These are phyloP conservation scores for Pneumocystis carinii DNA, from an alignment of 1,139 yeast species.

Conservation along the genomic window DNA sequence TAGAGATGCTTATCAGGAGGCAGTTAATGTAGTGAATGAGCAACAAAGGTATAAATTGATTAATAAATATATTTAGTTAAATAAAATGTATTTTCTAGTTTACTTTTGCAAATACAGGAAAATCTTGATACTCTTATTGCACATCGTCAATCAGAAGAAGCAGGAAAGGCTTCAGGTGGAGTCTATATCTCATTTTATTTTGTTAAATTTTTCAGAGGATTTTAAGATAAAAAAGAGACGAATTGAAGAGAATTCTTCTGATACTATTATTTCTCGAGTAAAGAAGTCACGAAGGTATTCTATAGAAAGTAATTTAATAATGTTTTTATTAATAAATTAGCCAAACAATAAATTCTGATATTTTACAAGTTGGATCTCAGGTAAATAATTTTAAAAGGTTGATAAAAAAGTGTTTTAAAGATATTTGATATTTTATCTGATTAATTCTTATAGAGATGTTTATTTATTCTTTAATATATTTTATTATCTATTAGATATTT, in stretches of 20 bases:
- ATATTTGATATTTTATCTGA: not conserved
- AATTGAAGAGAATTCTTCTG: conserved; percentile 12
- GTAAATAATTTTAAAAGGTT: conserved; percentile 10
- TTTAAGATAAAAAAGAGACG: conserved; percentile 16
- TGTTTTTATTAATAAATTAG: not conserved
- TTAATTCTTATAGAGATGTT: not conserved
- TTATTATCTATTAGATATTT: not conserved
- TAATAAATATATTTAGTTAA: conserved; percentile 1
- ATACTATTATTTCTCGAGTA: conserved; percentile 6
- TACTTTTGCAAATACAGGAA: conserved; percentile 15
- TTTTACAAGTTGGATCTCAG: not conserved
- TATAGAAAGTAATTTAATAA: not conserved
- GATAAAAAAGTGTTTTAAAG: conserved; percentile 2
- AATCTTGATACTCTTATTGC: conserved; percentile 14
- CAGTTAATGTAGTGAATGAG: not conserved
- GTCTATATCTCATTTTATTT: not conserved
- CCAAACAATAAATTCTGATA: not conserved
- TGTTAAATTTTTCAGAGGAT: conserved; percentile 6
- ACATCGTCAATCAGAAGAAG: conserved; percentile 15
- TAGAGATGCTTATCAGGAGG: not conserved
- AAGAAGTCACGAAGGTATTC: conserved; percentile 12
- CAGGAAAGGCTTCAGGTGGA: conserved; percentile 5
- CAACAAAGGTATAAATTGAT: not conserved
- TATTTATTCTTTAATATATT: too few relatives aligned
- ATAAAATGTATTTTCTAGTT: conserved; percentile 3